Evolutionary conservation across 257 asterid genomes (phyloP), one percentile per base, ranked within the genome.

Genomic region (Cinchona pubescens): DNA sequence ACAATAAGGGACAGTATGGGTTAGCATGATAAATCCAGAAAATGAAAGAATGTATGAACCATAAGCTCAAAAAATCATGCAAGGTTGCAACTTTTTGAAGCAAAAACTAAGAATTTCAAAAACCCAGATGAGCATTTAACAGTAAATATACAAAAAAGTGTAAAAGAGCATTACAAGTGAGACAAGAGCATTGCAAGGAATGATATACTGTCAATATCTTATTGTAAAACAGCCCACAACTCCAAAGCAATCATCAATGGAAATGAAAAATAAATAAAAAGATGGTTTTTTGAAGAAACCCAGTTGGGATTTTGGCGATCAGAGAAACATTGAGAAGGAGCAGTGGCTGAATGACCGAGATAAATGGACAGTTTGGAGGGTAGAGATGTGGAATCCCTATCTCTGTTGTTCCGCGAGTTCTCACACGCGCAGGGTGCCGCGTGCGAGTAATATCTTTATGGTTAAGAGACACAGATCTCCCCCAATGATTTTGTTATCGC

Each of bases 181-280:
- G 78, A 79, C 66, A 82, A 82, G 79, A 89, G 82, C 88, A 86
- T 80, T 75, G 86, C 87, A 69, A 79, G 62, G 71, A 51, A 71
- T 15, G 69, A 69, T 25, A 45, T 23, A 18, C 40, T 27, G 18
- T 42, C 15, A 55, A 8, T 19, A 12, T 13, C 63, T 14, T 27
- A 59, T 12, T 29, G 65, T 63, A 14, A 18, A 59, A 59, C 19
- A 59, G 37, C 65, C 65, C 65, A 27, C 37, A 48, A 69, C 40
- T 48, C n/a, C 74, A 48, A 12, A 69, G 45, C 45, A 46, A 11
- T 30, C 62, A 49, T 69, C 27, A 23, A 7, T 25, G 29, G 18
- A 27, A 14, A 4, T 7, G 29, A 25, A 10, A 59, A 6, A 8
- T 32, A n/a, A 64, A 63, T 13, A 27, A 6, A 53, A 19, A 27